These are phyloP conservation scores for Lasiodiplodia gonubiensis DNA, from an alignment of 2,329 filamentous ascomycete genomes.

Conservation along the genomic window DNA sequence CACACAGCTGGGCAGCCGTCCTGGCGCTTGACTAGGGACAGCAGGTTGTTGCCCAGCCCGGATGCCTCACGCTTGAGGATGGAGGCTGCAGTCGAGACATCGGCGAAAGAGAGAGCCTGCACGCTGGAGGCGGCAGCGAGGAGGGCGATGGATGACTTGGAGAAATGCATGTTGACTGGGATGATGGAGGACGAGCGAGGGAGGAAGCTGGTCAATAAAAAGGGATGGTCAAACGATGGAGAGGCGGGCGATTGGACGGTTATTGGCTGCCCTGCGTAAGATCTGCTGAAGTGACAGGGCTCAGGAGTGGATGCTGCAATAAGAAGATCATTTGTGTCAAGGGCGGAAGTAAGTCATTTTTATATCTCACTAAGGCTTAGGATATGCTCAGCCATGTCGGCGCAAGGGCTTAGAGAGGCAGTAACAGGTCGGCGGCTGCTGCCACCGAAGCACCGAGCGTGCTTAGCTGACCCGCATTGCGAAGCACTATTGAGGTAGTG, in stretches of 20 bases:
- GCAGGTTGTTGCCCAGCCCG: slow-evolving; percentile 1
- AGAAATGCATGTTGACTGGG: slow-evolving; percentile 18
- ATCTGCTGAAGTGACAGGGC: slow-evolving; percentile 9
- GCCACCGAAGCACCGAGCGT: slow-evolving; percentile 15
- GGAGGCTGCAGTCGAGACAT: slow-evolving; percentile 22
- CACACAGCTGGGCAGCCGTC: slow-evolving; percentile 36
- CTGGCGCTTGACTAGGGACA: slow-evolving; percentile 16
- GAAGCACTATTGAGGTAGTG: slow-evolving; percentile 18
- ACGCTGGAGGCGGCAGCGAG: slow-evolving; percentile 10
- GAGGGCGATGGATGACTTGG: slow-evolving; percentile 9
- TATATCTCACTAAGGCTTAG: slow-evolving; percentile 21
- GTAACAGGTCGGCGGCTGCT: not conserved
- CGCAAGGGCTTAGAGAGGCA: not conserved
- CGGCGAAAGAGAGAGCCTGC: slow-evolving; percentile 20
- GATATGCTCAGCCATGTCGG: slow-evolving; percentile 18
- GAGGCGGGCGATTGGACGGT: not conserved
- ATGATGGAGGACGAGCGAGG: not conserved
- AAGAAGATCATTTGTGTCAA: not conserved
- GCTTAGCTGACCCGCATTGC: slow-evolving; percentile 20
- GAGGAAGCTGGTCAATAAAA: not conserved
- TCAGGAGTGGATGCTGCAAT: slow-evolving; percentile 3
- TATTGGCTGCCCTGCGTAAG: not conserved
- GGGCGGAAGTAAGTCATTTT: not conserved
- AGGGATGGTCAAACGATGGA: slow-evolving; percentile 6
- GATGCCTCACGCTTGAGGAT: slow-evolving; percentile 24